Evolutionary conservation across 371 early-diverging fungal genomes (phyloP).

Genomic region (Rhizopus stolonifer): DNA sequence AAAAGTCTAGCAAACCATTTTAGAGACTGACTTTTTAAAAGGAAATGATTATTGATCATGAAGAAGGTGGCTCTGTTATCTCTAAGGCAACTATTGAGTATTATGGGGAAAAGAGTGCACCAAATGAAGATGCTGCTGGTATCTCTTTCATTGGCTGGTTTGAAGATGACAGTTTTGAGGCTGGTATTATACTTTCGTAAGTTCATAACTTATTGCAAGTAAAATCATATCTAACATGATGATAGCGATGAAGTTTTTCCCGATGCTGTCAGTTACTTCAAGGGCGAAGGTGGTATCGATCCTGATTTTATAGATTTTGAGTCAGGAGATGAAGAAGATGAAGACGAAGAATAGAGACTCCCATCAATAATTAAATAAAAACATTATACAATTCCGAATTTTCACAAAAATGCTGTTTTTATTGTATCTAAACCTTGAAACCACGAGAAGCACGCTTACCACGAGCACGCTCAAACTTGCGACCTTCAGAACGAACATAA

Average conservation of each 20-base stretch:
- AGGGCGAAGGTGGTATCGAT: too few species aligned
- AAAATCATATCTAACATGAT: too few species aligned
- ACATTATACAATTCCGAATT: neutral
- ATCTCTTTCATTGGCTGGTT: slow-evolving; percentile 52
- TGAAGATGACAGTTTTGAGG: slow-evolving; percentile 36
- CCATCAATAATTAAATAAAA: too few species aligned
- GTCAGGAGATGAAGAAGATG: slow-evolving; percentile 18
- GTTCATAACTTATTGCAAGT: slow-evolving; percentile 3
- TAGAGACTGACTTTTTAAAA: neutral
- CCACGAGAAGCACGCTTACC: too few species aligned
- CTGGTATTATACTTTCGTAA: slow-evolving; percentile 38
- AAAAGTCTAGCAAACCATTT: neutral
- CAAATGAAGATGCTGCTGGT: too few species aligned
- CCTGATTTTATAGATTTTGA: too few species aligned
- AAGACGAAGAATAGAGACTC: slow-evolving; percentile 22
- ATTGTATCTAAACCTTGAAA: slow-evolving; percentile 71
- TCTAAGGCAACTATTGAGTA: slow-evolving; percentile 47
- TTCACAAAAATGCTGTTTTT: slow-evolving; percentile 5
- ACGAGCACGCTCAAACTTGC: slow-evolving; percentile 99
- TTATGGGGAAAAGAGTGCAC: slow-evolving; percentile 56
- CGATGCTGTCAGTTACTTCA: slow-evolving; percentile 32
- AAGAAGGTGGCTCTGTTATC: slow-evolving; percentile 32
- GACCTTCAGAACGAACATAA: slow-evolving; percentile 97
- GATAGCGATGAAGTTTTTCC: slow-evolving; percentile 48
- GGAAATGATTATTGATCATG: slow-evolving; percentile 46